Conservation (phyloP, 2,329 filamentous ascomycete species). For the Talaromyces sp. region DNA sequence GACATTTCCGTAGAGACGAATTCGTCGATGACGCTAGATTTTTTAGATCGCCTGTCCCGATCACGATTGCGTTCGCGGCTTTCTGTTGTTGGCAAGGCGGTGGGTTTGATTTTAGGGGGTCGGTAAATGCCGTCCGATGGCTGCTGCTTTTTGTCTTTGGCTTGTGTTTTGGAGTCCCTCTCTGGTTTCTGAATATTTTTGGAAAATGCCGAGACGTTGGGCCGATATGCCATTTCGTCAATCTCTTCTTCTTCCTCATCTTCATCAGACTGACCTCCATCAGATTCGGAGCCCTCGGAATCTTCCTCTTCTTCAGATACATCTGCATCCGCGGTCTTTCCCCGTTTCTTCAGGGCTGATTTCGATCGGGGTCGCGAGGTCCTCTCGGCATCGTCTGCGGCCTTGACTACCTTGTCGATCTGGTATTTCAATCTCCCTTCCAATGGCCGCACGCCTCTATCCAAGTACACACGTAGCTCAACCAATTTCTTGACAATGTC, state of each 20-base stretch:
- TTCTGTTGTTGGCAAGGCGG: constrained; percentile 67
- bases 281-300: constrained; percentile 22
- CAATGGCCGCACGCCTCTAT: constrained; percentile 83
- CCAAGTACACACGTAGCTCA: constrained; percentile 84
- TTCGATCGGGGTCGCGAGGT: constrained; percentile 19
- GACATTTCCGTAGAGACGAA: constrained; percentile 84
- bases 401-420: constrained; percentile 87
- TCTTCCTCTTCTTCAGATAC: constrained; percentile 39
- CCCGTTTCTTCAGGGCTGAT: constrained; percentile 21
- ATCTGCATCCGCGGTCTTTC: constrained; percentile 20
- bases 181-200: constrained; percentile 30
- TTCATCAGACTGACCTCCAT: constrained; percentile 29
- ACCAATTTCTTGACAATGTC: constrained; percentile 80
- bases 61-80: constrained; percentile 47
- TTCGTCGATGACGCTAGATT: constrained; percentile 84
- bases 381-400: constrained; percentile 55
- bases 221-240: constrained; percentile 58
- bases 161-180: constrained; percentile 17
- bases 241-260: constrained; percentile 44
- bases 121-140: constrained; percentile 68
- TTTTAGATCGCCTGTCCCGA: constrained; percentile 54
- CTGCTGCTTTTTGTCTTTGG: constrained; percentile 22
- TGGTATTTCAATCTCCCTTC: constrained; percentile 91
- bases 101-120: constrained; percentile 81
- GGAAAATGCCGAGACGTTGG: constrained; percentile 48